Conservation (phyloP, 2,329 filamentous ascomycete genomes). For the Trichoderma citrinoviride region DNA sequence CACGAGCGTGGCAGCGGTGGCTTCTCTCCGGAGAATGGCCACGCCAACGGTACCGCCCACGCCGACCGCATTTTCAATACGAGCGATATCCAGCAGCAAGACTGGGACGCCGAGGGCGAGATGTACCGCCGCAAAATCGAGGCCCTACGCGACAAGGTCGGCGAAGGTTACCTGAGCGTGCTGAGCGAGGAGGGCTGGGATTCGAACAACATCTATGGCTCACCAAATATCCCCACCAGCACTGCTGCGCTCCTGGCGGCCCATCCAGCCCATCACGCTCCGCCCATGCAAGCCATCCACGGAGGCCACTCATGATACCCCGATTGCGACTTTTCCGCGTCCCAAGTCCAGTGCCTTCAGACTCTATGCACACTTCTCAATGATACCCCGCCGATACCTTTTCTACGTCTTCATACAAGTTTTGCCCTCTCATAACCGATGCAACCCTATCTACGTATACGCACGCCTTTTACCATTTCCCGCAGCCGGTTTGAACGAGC, state of each 20-base stretch:
- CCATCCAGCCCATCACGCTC: constrained; percentile 34
- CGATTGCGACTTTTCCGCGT: neutral
- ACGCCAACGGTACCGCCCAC: neutral
- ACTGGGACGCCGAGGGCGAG: constrained; percentile 70
- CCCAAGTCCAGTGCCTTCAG: neutral
- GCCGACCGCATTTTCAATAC: neutral
- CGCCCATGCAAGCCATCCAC: constrained; percentile 48
- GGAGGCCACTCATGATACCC: constrained; percentile 50
- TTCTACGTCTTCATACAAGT: constrained; percentile 3
- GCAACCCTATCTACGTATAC: neutral
- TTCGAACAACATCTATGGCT: constrained; percentile 31
- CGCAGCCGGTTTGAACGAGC: constrained; percentile 6
- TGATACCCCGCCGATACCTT: constrained; percentile 31
- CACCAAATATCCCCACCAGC: constrained; percentile 29
- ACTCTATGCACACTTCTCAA: constrained; percentile 26
- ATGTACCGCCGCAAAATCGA: constrained; percentile 87
- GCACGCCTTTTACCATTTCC: constrained; percentile 19
- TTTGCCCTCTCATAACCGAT: neutral
- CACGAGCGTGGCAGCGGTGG: constrained; percentile 31
- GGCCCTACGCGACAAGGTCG: constrained; percentile 78
- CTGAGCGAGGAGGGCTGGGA: constrained; percentile 75
- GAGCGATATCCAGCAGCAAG: constrained; percentile 34
- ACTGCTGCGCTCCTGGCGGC: constrained; percentile 32
- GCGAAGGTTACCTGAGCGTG: constrained; percentile 81
- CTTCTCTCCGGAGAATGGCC: constrained; percentile 5